Evolutionary conservation across 495 filamentous ascomycete genomes (phyloP), one percentile per base, ranked within the genome.

Genomic region (Recurvomyces mirabilis): DNA sequence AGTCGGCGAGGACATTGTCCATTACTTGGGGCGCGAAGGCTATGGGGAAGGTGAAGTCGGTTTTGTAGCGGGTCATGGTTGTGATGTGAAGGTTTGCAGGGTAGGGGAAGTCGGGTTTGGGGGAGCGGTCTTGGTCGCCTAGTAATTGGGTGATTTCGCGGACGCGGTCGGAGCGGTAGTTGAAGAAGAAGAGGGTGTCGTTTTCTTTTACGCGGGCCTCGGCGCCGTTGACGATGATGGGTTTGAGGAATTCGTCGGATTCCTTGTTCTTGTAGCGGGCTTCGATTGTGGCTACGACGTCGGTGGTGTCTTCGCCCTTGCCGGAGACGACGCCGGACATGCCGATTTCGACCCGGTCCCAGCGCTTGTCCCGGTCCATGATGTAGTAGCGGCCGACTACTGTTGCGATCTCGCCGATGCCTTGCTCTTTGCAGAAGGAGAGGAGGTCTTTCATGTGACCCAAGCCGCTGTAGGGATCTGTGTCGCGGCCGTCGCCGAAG

Each of bases 301-400:
- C 93, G 23, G 67, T 73, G 66, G 75, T 85, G 38, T 78, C 73
- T 64, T 93, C 82, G 46, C 91, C 91, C 55, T 94, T 85, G 31
- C 93, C 91, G 5, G 71, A 64, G 15, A 94, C 67, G 58, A 98
- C 62, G 49, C 84, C 89, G 65, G 88, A 87, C 62, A 98, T 60
- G 43, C 82, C 93, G 56, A 94, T 54, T 69, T 93, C 83, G 46
- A 93, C 75, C 56, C 91, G 74, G 60, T 98, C 88, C 91, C 91
- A 98, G 62, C 91, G 77, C 82, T 96, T 98, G 66, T 98, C 91
- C 56, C 91, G 88, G 71, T 98, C 91, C 91, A 98, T 98, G 60
- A 87, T 87, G 61, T 85, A 98, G 75, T 95, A 98, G 50, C 91
- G 77, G 39, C 91, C 91, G 28, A 96, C 89, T 22, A 93, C 77